These are phyloP conservation scores for Penicillium sp. DNA, from an alignment of 2,329 filamentous ascomycete species.

Conservation along the genomic window DNA sequence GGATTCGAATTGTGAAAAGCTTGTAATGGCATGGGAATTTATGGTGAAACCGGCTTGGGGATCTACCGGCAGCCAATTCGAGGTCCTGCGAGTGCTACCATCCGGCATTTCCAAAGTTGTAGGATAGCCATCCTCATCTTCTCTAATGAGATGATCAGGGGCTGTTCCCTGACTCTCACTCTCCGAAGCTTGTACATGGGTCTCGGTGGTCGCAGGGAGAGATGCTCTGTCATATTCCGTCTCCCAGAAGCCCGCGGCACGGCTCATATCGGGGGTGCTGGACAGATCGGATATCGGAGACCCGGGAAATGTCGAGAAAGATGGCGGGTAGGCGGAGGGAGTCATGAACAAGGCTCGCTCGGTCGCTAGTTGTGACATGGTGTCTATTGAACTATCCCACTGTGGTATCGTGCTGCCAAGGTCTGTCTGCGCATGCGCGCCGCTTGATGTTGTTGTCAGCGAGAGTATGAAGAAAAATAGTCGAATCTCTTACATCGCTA, in stretches of 20 bases:
- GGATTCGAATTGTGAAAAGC: not conserved
- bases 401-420: not conserved
- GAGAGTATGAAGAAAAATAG: not conserved
- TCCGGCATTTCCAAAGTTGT: slow-evolving; percentile 35
- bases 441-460: not conserved
- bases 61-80: slow-evolving; percentile 35
- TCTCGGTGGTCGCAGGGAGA: not conserved
- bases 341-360: slow-evolving; percentile 21
- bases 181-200: not conserved
- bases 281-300: slow-evolving; percentile 21
- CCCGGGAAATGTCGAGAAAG: slow-evolving; percentile 8
- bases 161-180: not conserved
- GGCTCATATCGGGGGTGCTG: slow-evolving; percentile 23
- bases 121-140: slow-evolving; percentile 14
- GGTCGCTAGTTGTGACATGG: slow-evolving; percentile 9
- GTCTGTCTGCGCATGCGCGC: not conserved
- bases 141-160: not conserved
- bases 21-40: not conserved
- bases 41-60: slow-evolving; percentile 31
- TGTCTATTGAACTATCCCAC: not conserved
- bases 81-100: slow-evolving; percentile 29
- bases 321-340: slow-evolving; percentile 1
- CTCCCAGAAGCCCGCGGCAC: slow-evolving; percentile 20
- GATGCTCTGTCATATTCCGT: slow-evolving; percentile 18
- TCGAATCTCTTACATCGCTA: not conserved